These are phyloP conservation scores for Gossypium davidsonii DNA, from an alignment of 441 rosid species.

Conservation along the genomic window DNA sequence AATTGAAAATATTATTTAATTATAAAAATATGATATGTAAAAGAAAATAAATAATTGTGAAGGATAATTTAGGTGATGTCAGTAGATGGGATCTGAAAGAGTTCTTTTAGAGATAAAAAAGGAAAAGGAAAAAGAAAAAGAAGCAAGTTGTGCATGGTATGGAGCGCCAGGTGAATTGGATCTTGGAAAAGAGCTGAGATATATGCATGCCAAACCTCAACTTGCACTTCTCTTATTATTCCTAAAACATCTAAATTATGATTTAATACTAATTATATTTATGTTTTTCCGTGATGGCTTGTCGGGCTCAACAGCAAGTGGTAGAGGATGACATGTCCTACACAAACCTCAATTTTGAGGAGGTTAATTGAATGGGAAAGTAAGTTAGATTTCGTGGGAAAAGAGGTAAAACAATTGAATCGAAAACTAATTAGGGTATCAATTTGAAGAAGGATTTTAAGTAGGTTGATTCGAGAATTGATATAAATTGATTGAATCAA, in stretches of 20 bases:
- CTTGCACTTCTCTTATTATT: background rate
- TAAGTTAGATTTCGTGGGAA: too few relatives aligned
- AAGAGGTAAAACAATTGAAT: too few relatives aligned
- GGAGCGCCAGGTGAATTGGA: background rate
- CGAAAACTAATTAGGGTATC: too few relatives aligned
- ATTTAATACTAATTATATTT: too few relatives aligned
- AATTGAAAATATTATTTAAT: background rate
- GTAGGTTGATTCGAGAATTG: too few relatives aligned
- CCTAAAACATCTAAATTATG: too few relatives aligned
- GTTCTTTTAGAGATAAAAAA: background rate
- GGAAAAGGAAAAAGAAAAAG: background rate
- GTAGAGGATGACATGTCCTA: too few relatives aligned
- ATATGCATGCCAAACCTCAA: background rate
- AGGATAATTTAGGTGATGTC: background rate
- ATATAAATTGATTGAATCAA: too few relatives aligned
- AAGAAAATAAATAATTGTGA: background rate
- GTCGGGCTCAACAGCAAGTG: too few relatives aligned
- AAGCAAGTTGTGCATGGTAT: background rate
- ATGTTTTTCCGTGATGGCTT: too few relatives aligned
- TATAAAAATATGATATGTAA: background rate
- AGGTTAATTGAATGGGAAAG: too few relatives aligned
- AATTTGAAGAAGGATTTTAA: accelerated
- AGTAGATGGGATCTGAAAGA: background rate
- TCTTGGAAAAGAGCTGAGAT: background rate
- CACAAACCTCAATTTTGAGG: too few relatives aligned